Evolutionary conservation across 2,329 filamentous ascomycete species (phyloP), one percentile per base, ranked within the genome.

Genomic region (Epichloe gansuensis): DNA sequence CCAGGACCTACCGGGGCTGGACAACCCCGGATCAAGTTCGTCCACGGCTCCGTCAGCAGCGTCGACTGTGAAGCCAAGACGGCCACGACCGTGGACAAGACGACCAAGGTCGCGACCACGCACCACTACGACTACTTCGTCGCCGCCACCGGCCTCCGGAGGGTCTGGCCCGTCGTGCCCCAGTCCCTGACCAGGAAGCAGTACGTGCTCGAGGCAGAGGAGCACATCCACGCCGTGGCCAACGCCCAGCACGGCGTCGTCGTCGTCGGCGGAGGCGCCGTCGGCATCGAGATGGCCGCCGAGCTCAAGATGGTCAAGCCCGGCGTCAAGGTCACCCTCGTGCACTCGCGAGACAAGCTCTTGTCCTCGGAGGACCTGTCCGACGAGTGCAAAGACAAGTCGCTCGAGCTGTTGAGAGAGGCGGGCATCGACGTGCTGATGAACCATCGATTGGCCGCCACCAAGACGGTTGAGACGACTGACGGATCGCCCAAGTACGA

Each of bases 271-370:
- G 87, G 87, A 57, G 69, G 85, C 48, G 88, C 87, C 6, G 87
- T 91, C 1, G 88, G 88, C 8, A 82, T 91, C 52, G 87, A 91
- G 65, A 89, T 91, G 76, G 86, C 88, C 0, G 81, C 85, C 1
- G 87, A 93, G 69, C 72, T 91, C 51, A 91, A 90, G 67, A 65
- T 78, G 46, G 71, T 82, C 25, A 75, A 83, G 55, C 86, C 88
- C 0, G 61, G 76, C 11, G 70, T 81, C 51, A 76, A 77, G 42
- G 82, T 91, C n/a, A 86, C 81, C 1, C 76, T 93, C 1, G 78
- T 88, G 4, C 88, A 91, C 64, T 90, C 86, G 4, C 75, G 85
- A 21, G 72, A 77, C 28, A 79, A 79, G 60, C 76, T 91, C 1
- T 74, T 91, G 7, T 89, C 85, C 0, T 80, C 84, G 0, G 88